Evolutionary conservation across 768 basidiomycete species (phyloP).

Genomic region (Pisolithus albus): DNA sequence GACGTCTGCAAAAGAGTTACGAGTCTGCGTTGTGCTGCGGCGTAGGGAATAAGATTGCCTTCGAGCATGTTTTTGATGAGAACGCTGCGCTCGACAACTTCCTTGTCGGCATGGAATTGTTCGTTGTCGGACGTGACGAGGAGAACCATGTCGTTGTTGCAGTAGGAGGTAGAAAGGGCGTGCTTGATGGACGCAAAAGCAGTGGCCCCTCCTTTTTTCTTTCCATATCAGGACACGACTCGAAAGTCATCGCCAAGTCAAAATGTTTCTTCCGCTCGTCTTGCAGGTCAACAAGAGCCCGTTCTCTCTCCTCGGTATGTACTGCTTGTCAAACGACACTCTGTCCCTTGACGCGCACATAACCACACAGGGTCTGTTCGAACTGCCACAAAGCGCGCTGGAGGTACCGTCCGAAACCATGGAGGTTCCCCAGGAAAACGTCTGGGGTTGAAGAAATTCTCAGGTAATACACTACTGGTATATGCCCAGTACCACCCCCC

Average conservation of each 20-base stretch:
- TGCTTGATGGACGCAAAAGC: not conserved
- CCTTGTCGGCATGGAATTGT: conserved; percentile 87
- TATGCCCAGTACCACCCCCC: not conserved
- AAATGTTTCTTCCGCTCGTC: conserved; percentile 42
- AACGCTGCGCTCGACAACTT: conserved; percentile 90
- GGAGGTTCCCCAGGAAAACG: conserved; percentile 91
- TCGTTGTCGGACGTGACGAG: conserved; percentile 95
- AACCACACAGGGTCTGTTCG: conserved; percentile 55
- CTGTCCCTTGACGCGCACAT: conserved; percentile 1
- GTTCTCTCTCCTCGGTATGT: conserved; percentile 41
- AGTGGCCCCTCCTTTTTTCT: too few species aligned
- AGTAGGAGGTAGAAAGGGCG: not conserved
- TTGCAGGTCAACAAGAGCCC: conserved; percentile 37
- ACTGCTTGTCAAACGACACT: not conserved
- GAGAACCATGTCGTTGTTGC: conserved; percentile 56
- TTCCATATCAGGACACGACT: not conserved
- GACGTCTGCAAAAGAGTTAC: conserved; percentile 52
- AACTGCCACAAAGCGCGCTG: conserved; percentile 94
- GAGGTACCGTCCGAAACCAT: conserved; percentile 89
- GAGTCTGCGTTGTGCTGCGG: not conserved
- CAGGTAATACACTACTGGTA: conserved; percentile 46
- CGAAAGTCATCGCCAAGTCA: not conserved
- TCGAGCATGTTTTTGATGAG: conserved; percentile 99
- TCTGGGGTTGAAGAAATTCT: conserved; percentile 93
- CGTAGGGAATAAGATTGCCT: conserved; percentile 40